Conservation (phyloP, 163 green algal species). For the Scenedesmus sp. region DNA sequence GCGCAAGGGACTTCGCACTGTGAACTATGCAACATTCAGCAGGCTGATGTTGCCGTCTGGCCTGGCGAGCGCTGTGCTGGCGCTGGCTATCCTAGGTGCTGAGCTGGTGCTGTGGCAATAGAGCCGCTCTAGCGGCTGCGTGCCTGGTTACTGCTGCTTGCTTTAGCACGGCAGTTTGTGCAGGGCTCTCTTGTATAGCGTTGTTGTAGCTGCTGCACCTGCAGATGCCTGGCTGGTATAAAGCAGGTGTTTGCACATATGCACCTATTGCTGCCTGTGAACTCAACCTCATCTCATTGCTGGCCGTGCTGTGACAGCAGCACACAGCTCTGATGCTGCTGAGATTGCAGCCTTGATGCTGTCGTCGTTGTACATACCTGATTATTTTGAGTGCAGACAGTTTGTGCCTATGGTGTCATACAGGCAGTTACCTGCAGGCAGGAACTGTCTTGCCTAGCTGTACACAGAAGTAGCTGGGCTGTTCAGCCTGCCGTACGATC, state of each 20-base stretch:
- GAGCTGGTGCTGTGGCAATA: slow-evolving; percentile 35
- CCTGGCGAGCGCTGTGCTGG: background rate
- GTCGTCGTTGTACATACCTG: too few relatives aligned
- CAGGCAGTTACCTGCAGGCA: background rate
- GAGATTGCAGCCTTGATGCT: background rate
- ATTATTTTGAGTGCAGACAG: background rate
- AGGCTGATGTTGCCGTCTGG: slow-evolving; percentile 57
- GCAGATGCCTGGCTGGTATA: background rate
- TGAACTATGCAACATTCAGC: slow-evolving; percentile 55
- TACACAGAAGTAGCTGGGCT: background rate
- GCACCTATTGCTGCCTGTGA: background rate
- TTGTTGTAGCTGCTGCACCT: background rate
- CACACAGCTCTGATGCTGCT: background rate
- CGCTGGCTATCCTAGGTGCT: slow-evolving; percentile 21
- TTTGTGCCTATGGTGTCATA: background rate
- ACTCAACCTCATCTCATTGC: background rate
- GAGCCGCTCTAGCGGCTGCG: background rate
- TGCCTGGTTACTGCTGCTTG: background rate
- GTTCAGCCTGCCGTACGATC: background rate
- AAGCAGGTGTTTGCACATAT: background rate
- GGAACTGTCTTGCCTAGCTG: too few relatives aligned
- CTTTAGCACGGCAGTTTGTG: background rate
- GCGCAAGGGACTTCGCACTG: slow-evolving; percentile 21
- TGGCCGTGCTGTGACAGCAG: background rate
- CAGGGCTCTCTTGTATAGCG: background rate